Evolutionary conservation across 371 early-diverging fungal species (phyloP).

Genomic region (Mortierella sp.): DNA sequence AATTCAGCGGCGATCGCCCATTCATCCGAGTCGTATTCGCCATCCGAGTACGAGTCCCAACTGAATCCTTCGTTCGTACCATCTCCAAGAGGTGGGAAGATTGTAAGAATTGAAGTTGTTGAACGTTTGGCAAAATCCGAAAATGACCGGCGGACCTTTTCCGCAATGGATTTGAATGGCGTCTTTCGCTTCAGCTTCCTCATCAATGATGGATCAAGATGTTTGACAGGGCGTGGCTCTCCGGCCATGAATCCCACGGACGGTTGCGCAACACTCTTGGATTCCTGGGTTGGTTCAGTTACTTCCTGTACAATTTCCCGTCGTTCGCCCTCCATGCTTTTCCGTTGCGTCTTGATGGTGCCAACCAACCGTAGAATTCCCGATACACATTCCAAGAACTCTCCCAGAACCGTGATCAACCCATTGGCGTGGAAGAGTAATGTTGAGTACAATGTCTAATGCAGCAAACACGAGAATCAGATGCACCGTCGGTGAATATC

Average conservation of each 20-base stretch:
- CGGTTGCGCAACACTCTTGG: neutral
- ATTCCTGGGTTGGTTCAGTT: neutral
- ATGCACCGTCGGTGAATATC: neutral
- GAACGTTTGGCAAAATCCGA: conserved; percentile 42
- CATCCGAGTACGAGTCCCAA: conserved; percentile 48
- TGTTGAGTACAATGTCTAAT: conserved; percentile 33
- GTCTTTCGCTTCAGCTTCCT: conserved; percentile 42
- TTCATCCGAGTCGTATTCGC: conserved; percentile 37
- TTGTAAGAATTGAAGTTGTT: conserved; percentile 25
- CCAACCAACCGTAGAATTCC: conserved; percentile 42
- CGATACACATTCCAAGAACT: conserved; percentile 48
- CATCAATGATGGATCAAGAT: conserved; percentile 41
- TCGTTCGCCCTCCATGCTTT: neutral
- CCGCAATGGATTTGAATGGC: conserved; percentile 37
- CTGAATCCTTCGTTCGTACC: conserved; percentile 48
- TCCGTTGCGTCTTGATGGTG: conserved; percentile 29
- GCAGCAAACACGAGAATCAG: neutral
- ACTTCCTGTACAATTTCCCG: neutral
- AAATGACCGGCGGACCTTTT: conserved; percentile 43
- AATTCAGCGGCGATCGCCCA: conserved; percentile 18
- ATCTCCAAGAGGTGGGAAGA: conserved; percentile 51
- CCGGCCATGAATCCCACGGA: conserved; percentile 22
- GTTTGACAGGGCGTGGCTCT: conserved; percentile 41
- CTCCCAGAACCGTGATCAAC: conserved; percentile 44
- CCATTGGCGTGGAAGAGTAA: conserved; percentile 35